Evolutionary conservation across 345 rosid genomes (phyloP), one percentile per base, ranked within the genome.

Genomic region (Cardamine chenopodiifolia): DNA sequence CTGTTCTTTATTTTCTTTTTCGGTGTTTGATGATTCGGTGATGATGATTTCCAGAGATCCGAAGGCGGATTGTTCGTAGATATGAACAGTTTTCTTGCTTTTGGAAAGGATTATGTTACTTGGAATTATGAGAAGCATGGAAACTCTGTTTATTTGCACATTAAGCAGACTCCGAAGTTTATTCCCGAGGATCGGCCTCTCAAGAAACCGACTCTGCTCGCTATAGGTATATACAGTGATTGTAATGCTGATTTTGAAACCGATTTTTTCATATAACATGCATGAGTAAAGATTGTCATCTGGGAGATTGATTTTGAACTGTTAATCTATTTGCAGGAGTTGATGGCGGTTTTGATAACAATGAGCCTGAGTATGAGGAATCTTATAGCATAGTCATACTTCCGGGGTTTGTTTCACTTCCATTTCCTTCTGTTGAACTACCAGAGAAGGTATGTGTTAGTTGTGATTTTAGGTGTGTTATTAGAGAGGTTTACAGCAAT

Each of bases 71-170:
- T 96, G 85, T 96, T 86, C 63, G 64, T 96, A 1, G 98, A 96
- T 83, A 81, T 96, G 97, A 92, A 80, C 68, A 81, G 88, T 5
- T 96, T 92, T 78, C 96, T 96, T 39, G 97, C 98, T 14, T 96
- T 92, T 35, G 99, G 97, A 53, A 92, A 86, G 83, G 99, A 87
- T 29, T 86, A 61, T 61, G 98, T 92, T 65, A 73, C 69, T 70
- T 96, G 97, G 97, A 96, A 96, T 81, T 87, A 83, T 73, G 86
- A 86, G 85, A 96, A 96, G 88, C 88, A 97, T 7, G 91, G 93
- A 42, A 88, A 96, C 61, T 85, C 96, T 2, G 99, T 96, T 45
- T 96, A 96, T 80, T 74, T 92, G 80, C 96, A 92, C 57, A 81
- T 96, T 14, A 89, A 96, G 83, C 91, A 90, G 78, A 88, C 89